Conservation (phyloP, 2,329 filamentous ascomycete genomes). For the Trichophyton rubrum region DNA sequence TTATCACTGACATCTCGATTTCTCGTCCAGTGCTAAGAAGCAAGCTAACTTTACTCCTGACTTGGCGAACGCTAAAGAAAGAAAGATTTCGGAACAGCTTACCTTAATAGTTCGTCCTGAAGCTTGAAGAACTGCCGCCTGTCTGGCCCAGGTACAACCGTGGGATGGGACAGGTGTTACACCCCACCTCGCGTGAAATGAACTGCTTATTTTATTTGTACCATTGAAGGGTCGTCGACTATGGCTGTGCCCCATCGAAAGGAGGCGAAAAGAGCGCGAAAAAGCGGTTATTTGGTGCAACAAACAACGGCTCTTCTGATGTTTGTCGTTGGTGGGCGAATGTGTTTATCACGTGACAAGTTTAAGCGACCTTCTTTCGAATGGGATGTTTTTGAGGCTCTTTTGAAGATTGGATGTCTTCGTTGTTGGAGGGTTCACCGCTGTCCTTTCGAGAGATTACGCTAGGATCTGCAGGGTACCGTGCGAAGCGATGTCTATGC, state of each 20-base stretch:
- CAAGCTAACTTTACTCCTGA: neutral
- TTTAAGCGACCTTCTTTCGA: neutral
- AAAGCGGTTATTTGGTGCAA: too few species aligned
- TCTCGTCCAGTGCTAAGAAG: too few species aligned
- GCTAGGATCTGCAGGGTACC: neutral
- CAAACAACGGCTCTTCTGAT: neutral
- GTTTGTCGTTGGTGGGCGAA: neutral
- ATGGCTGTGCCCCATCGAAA: neutral
- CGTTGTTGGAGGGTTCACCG: neutral
- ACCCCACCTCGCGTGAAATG: neutral
- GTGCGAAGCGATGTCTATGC: neutral
- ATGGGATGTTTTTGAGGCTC: neutral
- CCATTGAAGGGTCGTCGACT: neutral
- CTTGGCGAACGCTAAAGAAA: neutral
- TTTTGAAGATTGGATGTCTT: neutral
- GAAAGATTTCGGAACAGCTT: neutral
- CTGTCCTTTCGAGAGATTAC: neutral
- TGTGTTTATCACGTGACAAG: neutral
- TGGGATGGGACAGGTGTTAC: neutral
- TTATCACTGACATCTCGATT: too few species aligned
- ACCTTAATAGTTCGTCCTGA: neutral
- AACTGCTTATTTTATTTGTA: neutral
- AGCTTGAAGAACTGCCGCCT: neutral
- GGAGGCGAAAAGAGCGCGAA: neutral
- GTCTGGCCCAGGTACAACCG: neutral